Evolutionary conservation across 106 monocot species (phyloP), one percentile per base, ranked within the genome.

Genomic region (Dioscorea dumetorum): DNA sequence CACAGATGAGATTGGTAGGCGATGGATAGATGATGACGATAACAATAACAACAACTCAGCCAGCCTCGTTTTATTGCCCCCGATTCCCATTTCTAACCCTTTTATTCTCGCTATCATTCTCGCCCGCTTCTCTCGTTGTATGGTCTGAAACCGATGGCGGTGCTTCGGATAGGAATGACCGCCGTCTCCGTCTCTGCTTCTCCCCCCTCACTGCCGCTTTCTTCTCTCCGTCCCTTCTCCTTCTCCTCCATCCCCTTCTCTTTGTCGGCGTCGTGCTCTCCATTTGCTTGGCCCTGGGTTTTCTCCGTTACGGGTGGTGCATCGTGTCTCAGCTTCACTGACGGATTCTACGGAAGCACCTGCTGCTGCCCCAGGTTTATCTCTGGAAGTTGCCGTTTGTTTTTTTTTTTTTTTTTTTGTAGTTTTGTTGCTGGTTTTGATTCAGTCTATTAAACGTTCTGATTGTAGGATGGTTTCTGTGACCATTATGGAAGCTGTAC

Each of bases 161-260:
- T 71, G 28, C 49, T 50, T 24, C 71, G 71, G 28, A 21, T 61
- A 57, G 69, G 71, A 31, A 71, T 60, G 77, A 60, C 77, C 28
- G 64, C 77, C 34, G 71, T 71, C 19, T 66, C 71, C 21, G 56
- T 71, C 0, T 49, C 64, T 28, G 21, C 66, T 58, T 19, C 49
- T 12, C 64, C 33, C 60, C n/a, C 61, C 52, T 57, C 49, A 16
- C 61, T 41, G 58, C 57, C 68, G 57, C 24, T 15, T 33, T 24
- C 31, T 31, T 19, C 50, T 33, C 21, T 17, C 53, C 22, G 50
- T 53, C 31, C 16, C 62, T 18, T 11, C 9, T 35, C 12, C 48
- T 15, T 62, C 33, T 24, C 22, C 24, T 22, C 6, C n/a, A n/a
- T n/a, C n/a, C n/a, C n/a, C n/a, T n/a, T n/a, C 41, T 41, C 41